These are phyloP conservation scores for Funneliformis geosporum DNA, from an alignment of 192 early-diverging fungal species.

Conservation along the genomic window DNA sequence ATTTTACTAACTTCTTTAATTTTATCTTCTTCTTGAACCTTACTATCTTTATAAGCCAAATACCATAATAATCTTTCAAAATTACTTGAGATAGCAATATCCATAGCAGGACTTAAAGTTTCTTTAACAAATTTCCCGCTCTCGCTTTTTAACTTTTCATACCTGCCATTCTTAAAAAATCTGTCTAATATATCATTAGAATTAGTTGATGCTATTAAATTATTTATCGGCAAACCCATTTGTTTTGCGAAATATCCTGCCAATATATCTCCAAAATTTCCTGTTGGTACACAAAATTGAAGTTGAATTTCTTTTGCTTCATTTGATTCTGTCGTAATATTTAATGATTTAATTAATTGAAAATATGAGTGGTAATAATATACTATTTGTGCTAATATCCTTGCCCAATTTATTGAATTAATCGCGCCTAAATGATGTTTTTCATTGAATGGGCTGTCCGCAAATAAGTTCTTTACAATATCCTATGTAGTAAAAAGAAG, in stretches of 20 bases:
- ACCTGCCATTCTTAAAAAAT: constrained; percentile 85
- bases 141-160: constrained; percentile 66
- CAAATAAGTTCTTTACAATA: constrained; percentile 90
- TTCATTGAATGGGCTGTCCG: constrained; percentile 69
- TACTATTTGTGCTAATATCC: constrained; percentile 92
- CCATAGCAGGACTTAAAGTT: constrained; percentile 95
- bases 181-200: constrained; percentile 96
- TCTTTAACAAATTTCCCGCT: constrained; percentile 55
- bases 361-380: constrained; percentile 98
- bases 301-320: constrained; percentile 49
- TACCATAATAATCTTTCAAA: constrained; percentile 99
- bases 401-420: constrained; percentile 99
- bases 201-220: constrained; percentile 92
- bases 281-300: constrained; percentile 90
- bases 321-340: constrained; percentile 46
- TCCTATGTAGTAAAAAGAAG: constrained; percentile 51
- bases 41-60: constrained; percentile 63
- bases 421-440: constrained; percentile 86
- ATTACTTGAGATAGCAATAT: constrained; percentile 94
- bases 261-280: constrained; percentile 96
- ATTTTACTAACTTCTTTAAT: constrained; percentile 57
- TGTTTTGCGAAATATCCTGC: constrained; percentile 90
- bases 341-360: constrained; percentile 49
- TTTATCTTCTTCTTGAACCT: constrained; percentile 43
- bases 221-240: constrained; percentile 87